A percentile compares a stretch with the other conserved stretches of the same genome.
These are phyloP conservation scores for Nakazawaea anatomiae DNA, from an alignment of 805 yeast species.

Conservation along the genomic window DNA sequence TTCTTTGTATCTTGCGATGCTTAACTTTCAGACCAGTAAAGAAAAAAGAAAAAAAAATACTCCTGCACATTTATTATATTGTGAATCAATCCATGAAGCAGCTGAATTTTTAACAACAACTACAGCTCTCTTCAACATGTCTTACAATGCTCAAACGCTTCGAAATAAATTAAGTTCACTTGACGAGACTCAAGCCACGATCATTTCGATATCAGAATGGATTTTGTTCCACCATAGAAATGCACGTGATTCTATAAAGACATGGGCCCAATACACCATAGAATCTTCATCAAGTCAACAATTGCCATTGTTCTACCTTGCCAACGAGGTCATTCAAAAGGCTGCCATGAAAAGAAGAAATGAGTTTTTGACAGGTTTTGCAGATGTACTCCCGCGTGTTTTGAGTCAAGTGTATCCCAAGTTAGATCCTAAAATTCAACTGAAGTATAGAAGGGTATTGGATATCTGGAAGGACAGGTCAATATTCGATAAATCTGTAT, in stretches of 20 bases:
- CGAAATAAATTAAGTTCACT: slow-evolving; percentile 29
- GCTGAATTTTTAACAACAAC: too few relatives aligned
- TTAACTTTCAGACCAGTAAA: too few relatives aligned
- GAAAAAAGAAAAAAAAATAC: too few relatives aligned
- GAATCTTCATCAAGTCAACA: slow-evolving; percentile 21
- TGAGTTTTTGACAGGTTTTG: slow-evolving; percentile 56
- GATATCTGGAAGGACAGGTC: slow-evolving; percentile 53
- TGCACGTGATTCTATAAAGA: slow-evolving; percentile 26
- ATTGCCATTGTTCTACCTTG: slow-evolving; percentile 59
- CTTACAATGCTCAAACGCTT: slow-evolving; percentile 30
- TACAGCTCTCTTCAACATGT: slow-evolving; percentile 25
- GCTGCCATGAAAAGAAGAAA: slow-evolving; percentile 55
- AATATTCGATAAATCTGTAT: slow-evolving; percentile 29
- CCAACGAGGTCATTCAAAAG: slow-evolving; percentile 80
- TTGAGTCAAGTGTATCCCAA: slow-evolving; percentile 26
- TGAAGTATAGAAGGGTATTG: slow-evolving; percentile 44
- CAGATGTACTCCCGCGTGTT: slow-evolving; percentile 38
- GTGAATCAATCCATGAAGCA: too few relatives aligned
- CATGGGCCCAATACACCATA: slow-evolving; percentile 29
- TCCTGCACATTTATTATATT: too few relatives aligned
- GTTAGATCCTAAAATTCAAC: slow-evolving; percentile 26
- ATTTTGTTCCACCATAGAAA: slow-evolving; percentile 38
- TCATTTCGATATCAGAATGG: slow-evolving; percentile 41
- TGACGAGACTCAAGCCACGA: slow-evolving; percentile 40
- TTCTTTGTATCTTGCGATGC: background rate